Evolutionary conservation across 495 filamentous ascomycete species (phyloP).

Genomic region (Hyphodiscus hymeniophilus): DNA sequence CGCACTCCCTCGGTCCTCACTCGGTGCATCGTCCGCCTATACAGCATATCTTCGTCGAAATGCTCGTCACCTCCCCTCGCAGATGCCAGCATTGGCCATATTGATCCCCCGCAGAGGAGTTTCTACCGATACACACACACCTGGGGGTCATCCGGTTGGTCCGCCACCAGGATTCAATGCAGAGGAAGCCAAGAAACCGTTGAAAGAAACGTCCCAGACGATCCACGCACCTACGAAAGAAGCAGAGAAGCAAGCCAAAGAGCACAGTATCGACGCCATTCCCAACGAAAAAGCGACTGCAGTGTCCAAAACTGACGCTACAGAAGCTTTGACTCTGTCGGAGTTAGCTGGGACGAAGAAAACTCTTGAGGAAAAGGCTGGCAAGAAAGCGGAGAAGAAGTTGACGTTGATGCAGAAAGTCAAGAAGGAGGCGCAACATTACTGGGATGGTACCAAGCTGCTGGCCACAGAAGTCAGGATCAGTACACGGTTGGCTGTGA

Average conservation of each 20-base stretch:
- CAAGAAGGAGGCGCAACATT: slow-evolving; percentile 85
- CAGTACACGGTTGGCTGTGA: slow-evolving; percentile 79
- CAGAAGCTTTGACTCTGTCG: slow-evolving; percentile 33
- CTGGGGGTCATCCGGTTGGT: slow-evolving; percentile 44
- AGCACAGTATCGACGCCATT: slow-evolving; percentile 15
- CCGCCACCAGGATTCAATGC: slow-evolving; percentile 94
- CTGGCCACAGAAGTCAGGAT: slow-evolving; percentile 89
- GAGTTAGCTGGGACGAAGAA: slow-evolving; percentile 39
- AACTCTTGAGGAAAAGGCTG: slow-evolving; percentile 44
- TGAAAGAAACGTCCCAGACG: slow-evolving; percentile 41
- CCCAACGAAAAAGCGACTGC: slow-evolving; percentile 24
- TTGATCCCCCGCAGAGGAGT: slow-evolving; percentile 56
- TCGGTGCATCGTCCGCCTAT: slow-evolving; percentile 28
- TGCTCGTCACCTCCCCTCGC: slow-evolving; percentile 48
- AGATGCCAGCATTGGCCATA: slow-evolving; percentile 55
- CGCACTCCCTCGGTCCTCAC: slow-evolving; percentile 26
- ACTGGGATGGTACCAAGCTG: slow-evolving; percentile 99
- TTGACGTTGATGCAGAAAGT: slow-evolving; percentile 84
- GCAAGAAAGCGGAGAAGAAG: slow-evolving; percentile 77
- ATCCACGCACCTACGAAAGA: slow-evolving; percentile 29
- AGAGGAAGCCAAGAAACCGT: slow-evolving; percentile 81
- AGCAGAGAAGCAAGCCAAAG: slow-evolving; percentile 22
- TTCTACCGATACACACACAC: slow-evolving; percentile 64
- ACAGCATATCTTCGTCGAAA: slow-evolving; percentile 49
- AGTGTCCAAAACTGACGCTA: slow-evolving; percentile 34